Conservation (phyloP, 2,329 filamentous ascomycete genomes). For the Diplodia scrobiculata region DNA sequence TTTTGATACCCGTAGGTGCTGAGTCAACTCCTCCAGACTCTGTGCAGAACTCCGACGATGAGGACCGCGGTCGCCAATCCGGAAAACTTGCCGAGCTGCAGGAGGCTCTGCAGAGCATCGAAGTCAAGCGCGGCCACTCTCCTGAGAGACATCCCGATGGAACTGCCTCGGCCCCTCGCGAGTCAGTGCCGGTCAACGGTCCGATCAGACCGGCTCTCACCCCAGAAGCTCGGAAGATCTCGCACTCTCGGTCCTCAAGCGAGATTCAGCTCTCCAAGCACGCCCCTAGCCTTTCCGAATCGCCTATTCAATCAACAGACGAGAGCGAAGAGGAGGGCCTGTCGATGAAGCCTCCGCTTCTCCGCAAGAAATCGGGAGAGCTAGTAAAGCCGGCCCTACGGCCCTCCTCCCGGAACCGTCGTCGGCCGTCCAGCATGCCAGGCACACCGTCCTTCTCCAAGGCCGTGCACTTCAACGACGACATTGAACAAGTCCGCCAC, state of each 20-base stretch:
- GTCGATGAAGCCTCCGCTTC: conserved; percentile 77
- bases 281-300: conserved; percentile 42
- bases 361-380: conserved; percentile 97
- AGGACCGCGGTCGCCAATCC: conserved; percentile 61
- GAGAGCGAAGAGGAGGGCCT: conserved; percentile 58
- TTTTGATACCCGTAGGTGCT: conserved; percentile 71
- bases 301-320: conserved; percentile 48
- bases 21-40: conserved; percentile 93
- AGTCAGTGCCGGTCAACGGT: conserved; percentile 32
- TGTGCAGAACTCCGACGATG: conserved; percentile 76
- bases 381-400: conserved; percentile 89
- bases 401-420: conserved; percentile 64
- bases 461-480: conserved; percentile 96
- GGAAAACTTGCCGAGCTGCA: conserved; percentile 67
- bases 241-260: conserved; percentile 62
- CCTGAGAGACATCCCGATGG: conserved; percentile 47
- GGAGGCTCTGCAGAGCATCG: conserved; percentile 78
- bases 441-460: conserved; percentile 95
- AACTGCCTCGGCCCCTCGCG: conserved; percentile 32
- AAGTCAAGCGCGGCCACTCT: conserved; percentile 64
- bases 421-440: conserved; percentile 92
- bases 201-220: conserved; percentile 48
- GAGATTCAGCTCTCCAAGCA: conserved; percentile 57
- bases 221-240: conserved; percentile 61
- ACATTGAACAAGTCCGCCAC: conserved; percentile 92